Percentiles rank a stretch among this genome's conserved stretches.
Conservation (phyloP, 2,329 filamentous ascomycete genomes). For the Botrytis pseudocinerea region DNA sequence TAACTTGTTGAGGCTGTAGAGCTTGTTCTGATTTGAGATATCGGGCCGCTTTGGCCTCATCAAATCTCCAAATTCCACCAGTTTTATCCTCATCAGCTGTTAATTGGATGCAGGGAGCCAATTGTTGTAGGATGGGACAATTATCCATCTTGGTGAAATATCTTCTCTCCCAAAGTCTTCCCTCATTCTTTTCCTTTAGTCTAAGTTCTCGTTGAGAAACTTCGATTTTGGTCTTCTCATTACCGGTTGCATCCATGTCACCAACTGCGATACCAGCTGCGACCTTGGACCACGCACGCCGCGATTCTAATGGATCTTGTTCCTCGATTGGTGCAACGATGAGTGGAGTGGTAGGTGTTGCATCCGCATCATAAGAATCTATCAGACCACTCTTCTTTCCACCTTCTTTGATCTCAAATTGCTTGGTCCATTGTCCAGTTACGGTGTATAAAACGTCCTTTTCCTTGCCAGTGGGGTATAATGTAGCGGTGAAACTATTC, state of each 20-base stretch:
- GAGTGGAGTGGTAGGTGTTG: constrained; percentile 63
- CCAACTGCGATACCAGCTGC: constrained; percentile 76
- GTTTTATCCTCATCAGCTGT: constrained; percentile 60
- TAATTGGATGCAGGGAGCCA: constrained; percentile 47
- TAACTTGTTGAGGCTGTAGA: constrained; percentile 8
- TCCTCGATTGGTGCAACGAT: constrained; percentile 69
- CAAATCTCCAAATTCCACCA: constrained; percentile 70
- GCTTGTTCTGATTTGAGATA: background rate
- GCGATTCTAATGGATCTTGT: constrained; percentile 84
- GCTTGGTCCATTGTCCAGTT: constrained; percentile 87
- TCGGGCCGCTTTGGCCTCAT: constrained; percentile 45
- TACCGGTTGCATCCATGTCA: constrained; percentile 77
- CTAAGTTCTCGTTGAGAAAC: constrained; percentile 79
- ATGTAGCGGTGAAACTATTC: constrained; percentile 77
- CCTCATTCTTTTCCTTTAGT: constrained; percentile 72
- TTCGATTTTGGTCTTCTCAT: constrained; percentile 87
- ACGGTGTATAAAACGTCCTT: constrained; percentile 77
- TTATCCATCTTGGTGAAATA: constrained; percentile 69
- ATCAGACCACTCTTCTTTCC: constrained; percentile 55
- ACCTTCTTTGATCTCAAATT: constrained; percentile 75
- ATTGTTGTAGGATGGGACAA: constrained; percentile 45
- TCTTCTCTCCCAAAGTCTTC: constrained; percentile 74
- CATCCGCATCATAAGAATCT: constrained; percentile 61
- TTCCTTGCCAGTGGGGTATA: constrained; percentile 70
- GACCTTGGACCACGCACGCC: constrained; percentile 85